Base-by-base conservation (phyloP, 805 yeast species). In the Metschnikowia kofuensis region DNA sequence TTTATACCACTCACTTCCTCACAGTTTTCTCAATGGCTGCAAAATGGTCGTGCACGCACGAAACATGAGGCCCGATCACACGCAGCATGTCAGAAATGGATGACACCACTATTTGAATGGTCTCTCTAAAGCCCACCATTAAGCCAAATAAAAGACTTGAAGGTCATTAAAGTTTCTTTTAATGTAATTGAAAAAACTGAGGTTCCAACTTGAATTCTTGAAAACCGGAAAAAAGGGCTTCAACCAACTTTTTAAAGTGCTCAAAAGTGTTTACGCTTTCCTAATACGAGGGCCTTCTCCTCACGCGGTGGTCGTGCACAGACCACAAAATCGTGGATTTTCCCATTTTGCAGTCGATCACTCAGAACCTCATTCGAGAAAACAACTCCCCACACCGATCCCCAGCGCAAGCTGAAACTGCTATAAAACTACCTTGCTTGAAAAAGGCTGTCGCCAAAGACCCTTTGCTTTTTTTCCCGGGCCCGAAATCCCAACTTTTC, bases 261-360 rank as follows among this genome's bases (percentile, higher is more conserved):
- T n/a, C n/a, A n/a, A n/a, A n/a, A n/a, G n/a, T n/a, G n/a, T n/a
- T n/a, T n/a, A n/a, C n/a, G n/a, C n/a, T n/a, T n/a, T n/a, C n/a
- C n/a, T n/a, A n/a, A n/a, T n/a, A n/a, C n/a, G n/a, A n/a, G n/a
- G n/a, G n/a, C n/a, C n/a, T n/a, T n/a, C n/a, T n/a, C n/a, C n/a
- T n/a, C n/a, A n/a, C n/a, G n/a, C n/a, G n/a, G n/a, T n/a, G 40
- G 48, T n/a, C 43, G 48, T 45, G 48, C 48, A 40, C 48, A 31
- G 43, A 43, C 36, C 43, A 38, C n/a, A n/a, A n/a, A 48, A 36
- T 11, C 37, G 55, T 30, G 49, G 42, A 31, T 32, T 36, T 40
- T 48, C 54, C 44, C 52, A 45, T 53, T 55, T 55, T 55, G 58
- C 58, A 55, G 57, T 55, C 58, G 55, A 35, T 50, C 32, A 11